phyloP scores from a whole-genome alignment of 2,329 filamentous ascomycete species.

The Aureobasidium namibiae region DNA sequence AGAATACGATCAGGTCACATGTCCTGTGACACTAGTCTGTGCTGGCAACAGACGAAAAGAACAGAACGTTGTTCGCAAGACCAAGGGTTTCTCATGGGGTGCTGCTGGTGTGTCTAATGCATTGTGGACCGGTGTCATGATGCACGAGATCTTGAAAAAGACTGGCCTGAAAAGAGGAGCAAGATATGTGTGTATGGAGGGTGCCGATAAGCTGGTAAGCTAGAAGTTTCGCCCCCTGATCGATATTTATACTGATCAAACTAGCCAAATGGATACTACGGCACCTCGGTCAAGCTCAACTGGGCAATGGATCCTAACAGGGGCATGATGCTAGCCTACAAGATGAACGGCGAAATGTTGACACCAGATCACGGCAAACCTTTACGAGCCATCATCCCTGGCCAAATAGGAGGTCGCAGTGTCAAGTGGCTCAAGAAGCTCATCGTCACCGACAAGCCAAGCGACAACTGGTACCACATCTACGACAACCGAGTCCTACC shows the following conservation, averaged over 20 bases:
- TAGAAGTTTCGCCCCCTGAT: constrained; percentile 39
- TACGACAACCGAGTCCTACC: constrained; percentile 88
- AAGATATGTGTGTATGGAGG: constrained; percentile 82
- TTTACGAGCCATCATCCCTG: constrained; percentile 73
- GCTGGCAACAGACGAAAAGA: constrained; percentile 89
- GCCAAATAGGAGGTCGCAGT: constrained; percentile 84
- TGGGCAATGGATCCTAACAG: constrained; percentile 79
- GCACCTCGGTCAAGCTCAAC: constrained; percentile 77
- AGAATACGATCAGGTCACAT: constrained; percentile 73
- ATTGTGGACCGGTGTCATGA: constrained; percentile 74
- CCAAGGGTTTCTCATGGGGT: constrained; percentile 92
- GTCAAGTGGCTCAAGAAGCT: constrained; percentile 88
- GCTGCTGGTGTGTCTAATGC: constrained; percentile 79
- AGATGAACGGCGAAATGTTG: constrained; percentile 80
- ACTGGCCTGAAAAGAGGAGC: constrained; percentile 63
- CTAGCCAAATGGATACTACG: constrained; percentile 78
- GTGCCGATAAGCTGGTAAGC: constrained; percentile 60
- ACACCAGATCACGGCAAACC: constrained; percentile 81
- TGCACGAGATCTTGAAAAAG: constrained; percentile 60
- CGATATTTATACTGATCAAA: constrained; percentile 54
- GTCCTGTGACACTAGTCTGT: constrained; percentile 82
- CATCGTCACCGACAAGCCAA: constrained; percentile 68
- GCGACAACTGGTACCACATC: constrained; percentile 92
- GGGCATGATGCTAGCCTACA: constrained; percentile 79
- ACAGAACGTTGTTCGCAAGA: constrained; percentile 83